Base-by-base conservation (phyloP, 2,329 filamentous ascomycete species). In the Aspergillus niger region DNA sequence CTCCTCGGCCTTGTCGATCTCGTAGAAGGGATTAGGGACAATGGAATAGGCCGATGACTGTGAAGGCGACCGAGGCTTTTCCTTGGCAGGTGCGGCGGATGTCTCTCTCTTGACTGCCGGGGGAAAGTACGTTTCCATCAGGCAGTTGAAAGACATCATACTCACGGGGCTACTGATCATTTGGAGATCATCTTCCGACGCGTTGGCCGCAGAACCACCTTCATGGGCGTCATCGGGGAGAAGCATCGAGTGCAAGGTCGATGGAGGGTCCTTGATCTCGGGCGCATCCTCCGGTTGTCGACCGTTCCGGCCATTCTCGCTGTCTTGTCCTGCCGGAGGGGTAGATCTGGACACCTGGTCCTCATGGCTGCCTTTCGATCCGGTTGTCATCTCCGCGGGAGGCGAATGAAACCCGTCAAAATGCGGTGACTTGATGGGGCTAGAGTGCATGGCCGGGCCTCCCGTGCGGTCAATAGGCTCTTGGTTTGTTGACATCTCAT, bases 11-110 rank as follows among this genome's bases (percentile, higher is more conserved):
- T 65, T 67, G 53, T 72, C 71, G 13, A 67, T 61, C 38, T 74
- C 67, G 52, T 70, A 73, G 54, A 75, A 75, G 6, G 74, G 73
- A 60, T 75, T 74, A 2, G 68, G 68, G 7, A 75, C 68, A 7
- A 62, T 44, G 1, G 65, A 66, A 20, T 30, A 28, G 10, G 59
- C 20, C 4, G 62, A 65, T 3, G 55, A 43, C 8, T 20, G 48
- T 32, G 60, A 60, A 2, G 3, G 22, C n/a, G 53, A 44, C 8
- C 32, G n/a, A 53, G 49, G 44, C 32, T 61, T 44, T 49, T 65
- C n/a, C 41, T 39, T 28, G 26, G 60, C 43, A 41, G 26, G 49
- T 2, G 58, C 50, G 8, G 13, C 20, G n/a, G 22, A 10, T 36
- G 43, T n/a, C 39, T 55, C 39, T n/a, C 26, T 26, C 53, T 55